These are phyloP conservation scores for Lodderomyces beijingensis DNA, from an alignment of 1,139 yeast species.

Conservation along the genomic window DNA sequence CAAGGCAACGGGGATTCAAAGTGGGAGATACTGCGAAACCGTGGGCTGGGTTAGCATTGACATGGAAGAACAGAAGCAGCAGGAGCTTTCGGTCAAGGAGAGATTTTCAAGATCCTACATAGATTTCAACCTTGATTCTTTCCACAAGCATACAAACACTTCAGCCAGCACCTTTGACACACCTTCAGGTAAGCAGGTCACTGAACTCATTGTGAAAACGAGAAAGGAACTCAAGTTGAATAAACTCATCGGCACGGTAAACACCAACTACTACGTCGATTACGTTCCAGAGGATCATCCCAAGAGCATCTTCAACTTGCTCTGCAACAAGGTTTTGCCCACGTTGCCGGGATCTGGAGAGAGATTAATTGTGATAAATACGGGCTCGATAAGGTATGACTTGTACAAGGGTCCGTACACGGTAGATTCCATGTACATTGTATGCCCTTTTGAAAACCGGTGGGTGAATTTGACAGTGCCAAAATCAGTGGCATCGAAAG, in stretches of 20 bases:
- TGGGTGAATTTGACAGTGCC: slow-evolving; percentile 68
- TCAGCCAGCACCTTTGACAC: slow-evolving; percentile 38
- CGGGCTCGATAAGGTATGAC: slow-evolving; percentile 89
- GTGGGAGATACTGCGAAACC: slow-evolving; percentile 92
- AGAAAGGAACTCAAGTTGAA: slow-evolving; percentile 54
- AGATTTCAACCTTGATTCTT: slow-evolving; percentile 73
- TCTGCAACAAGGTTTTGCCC: slow-evolving; percentile 58
- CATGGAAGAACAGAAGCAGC: slow-evolving; percentile 9
- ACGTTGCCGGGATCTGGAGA: slow-evolving; percentile 40
- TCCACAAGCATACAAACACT: slow-evolving; percentile 52
- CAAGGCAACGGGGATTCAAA: slow-evolving; percentile 71
- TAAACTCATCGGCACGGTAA: slow-evolving; percentile 59
- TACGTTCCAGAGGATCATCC: slow-evolving; percentile 63
- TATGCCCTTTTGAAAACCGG: slow-evolving; percentile 79
- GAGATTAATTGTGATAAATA: slow-evolving; percentile 67
- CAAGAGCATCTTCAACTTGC: slow-evolving; percentile 55
- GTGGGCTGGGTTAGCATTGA: slow-evolving; percentile 78
- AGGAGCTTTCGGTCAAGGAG: slow-evolving; percentile 12
- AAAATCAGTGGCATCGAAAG: slow-evolving; percentile 40
- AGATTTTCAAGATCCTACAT: slow-evolving; percentile 61
- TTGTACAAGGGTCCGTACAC: slow-evolving; percentile 84
- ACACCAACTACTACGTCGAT: slow-evolving; percentile 59
- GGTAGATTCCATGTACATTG: slow-evolving; percentile 71
- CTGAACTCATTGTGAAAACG: slow-evolving; percentile 39
- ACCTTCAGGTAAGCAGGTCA: slow-evolving; percentile 44